Conservation (phyloP, 1,139 yeast species). For the Yamadazyma atlantica region DNA sequence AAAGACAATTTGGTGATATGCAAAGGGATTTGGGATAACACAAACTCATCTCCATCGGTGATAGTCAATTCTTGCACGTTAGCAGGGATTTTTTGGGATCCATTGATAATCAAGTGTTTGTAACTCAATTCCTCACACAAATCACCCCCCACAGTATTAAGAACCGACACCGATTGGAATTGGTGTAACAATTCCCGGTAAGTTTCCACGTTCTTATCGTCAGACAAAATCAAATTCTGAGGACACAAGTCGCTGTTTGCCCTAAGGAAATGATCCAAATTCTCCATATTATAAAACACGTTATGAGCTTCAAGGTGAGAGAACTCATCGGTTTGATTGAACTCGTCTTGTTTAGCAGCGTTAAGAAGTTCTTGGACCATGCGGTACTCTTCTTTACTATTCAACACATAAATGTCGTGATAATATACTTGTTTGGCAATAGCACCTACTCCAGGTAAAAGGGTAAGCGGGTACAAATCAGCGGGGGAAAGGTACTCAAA, state of each 20-base stretch:
- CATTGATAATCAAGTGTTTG: constrained; percentile 2
- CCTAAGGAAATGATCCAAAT: constrained; percentile 4
- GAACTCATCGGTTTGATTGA: background rate
- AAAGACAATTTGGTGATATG: constrained; percentile 4
- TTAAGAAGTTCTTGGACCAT: background rate
- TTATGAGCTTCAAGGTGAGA: constrained; percentile 1
- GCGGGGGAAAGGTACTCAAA: background rate
- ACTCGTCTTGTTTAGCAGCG: background rate
- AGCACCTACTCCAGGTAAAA: constrained; percentile 1
- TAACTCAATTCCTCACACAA: constrained; percentile 1
- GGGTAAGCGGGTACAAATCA: constrained; percentile 1
- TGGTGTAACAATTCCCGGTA: constrained; percentile 4
- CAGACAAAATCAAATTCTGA: constrained; percentile 6
- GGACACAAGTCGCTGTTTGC: constrained; percentile 4
- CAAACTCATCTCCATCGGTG: background rate
- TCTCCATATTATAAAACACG: constrained; percentile 1
- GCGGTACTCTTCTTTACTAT: background rate
- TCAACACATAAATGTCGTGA: constrained; percentile 3
- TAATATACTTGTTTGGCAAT: constrained; percentile 3
- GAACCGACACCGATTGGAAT: constrained; percentile 7
- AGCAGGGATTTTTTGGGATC: background rate
- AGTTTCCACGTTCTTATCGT: constrained; percentile 1
- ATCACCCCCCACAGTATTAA: background rate
- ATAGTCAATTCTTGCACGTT: constrained; percentile 5
- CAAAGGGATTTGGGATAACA: constrained; percentile 4